phyloP scores from a whole-genome alignment of 108 stramenopile species.

The Pseudonitzschia multistriata region DNA sequence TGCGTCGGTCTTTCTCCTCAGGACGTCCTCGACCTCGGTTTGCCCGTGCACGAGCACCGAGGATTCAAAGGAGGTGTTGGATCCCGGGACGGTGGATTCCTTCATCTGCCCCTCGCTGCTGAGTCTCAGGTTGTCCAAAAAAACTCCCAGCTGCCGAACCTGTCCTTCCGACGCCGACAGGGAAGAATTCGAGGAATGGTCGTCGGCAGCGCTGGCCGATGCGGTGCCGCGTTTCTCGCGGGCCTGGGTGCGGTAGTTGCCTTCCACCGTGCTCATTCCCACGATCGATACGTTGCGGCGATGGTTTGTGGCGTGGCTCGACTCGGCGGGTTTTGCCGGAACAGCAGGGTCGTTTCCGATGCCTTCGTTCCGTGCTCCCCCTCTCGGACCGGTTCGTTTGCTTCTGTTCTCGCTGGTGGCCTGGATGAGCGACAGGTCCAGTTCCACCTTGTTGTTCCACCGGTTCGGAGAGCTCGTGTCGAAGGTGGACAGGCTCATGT shows the following conservation, averaged over 20 bases:
- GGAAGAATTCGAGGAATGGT: conserved; percentile 28
- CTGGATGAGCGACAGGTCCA: conserved; percentile 26
- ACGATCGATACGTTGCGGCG: background rate
- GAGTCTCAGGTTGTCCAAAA: conserved; percentile 36
- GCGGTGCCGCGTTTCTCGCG: too few species aligned
- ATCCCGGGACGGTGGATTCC: conserved; percentile 16
- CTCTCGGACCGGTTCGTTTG: too few species aligned
- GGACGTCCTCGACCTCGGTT: conserved; percentile 14
- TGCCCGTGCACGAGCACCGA: background rate
- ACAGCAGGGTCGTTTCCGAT: too few species aligned
- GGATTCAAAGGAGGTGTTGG: conserved; percentile 28
- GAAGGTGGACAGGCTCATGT: conserved; percentile 47
- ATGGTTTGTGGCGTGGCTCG: background rate
- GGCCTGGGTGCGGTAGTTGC: background rate
- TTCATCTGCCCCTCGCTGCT: conserved; percentile 32
- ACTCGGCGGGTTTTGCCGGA: background rate
- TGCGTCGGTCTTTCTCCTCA: background rate
- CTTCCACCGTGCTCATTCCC: background rate
- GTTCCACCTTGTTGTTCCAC: conserved; percentile 18
- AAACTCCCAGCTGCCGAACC: conserved; percentile 20
- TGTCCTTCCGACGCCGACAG: conserved; percentile 32
- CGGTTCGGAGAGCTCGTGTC: conserved; percentile 33
- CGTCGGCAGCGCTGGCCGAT: background rate
- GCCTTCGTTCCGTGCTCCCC: too few species aligned
- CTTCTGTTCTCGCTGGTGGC: background rate